Conservation (phyloP, 2,329 filamentous ascomycete species). For the Sporothrix protearum region DNA sequence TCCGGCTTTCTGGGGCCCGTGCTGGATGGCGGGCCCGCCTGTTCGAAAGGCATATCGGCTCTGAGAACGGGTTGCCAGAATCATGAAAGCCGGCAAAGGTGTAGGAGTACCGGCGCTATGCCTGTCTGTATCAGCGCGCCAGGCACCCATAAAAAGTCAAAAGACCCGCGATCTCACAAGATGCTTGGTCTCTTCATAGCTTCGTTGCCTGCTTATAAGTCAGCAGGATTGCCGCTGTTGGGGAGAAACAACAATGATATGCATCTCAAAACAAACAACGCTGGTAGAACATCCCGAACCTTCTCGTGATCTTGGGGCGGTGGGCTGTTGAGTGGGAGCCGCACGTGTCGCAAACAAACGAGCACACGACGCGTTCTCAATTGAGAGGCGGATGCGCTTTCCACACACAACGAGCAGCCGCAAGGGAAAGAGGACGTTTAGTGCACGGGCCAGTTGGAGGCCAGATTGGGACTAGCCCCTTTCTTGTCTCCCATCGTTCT, state of each 20-base stretch:
- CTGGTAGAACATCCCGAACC: too few relatives aligned
- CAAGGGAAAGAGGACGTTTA: not conserved
- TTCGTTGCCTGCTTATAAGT: not conserved
- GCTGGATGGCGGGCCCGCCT: not conserved
- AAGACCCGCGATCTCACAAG: not conserved
- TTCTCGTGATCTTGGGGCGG: not conserved
- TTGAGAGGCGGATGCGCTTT: not conserved
- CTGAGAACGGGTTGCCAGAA: not conserved
- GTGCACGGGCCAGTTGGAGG: not conserved
- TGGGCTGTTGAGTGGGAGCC: not conserved
- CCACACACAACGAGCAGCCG: slow-evolving; percentile 1
- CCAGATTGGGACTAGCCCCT: not conserved
- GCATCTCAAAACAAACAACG: too few relatives aligned
- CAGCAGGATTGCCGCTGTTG: not conserved
- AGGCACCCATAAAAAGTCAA: not conserved
- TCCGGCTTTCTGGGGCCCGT: not conserved
- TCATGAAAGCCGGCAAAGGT: not conserved
- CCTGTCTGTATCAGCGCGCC: not conserved
- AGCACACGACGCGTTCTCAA: slow-evolving; percentile 1
- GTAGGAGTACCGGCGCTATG: not conserved
- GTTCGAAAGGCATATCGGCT: slow-evolving; percentile 13
- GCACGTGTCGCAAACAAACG: slow-evolving; percentile 4
- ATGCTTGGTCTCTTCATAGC: not conserved
- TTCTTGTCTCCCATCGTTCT: not conserved
- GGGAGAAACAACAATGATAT: too few relatives aligned